Evolutionary conservation across 345 rosid species (phyloP).

Genomic region (Kandelia obovata): DNA sequence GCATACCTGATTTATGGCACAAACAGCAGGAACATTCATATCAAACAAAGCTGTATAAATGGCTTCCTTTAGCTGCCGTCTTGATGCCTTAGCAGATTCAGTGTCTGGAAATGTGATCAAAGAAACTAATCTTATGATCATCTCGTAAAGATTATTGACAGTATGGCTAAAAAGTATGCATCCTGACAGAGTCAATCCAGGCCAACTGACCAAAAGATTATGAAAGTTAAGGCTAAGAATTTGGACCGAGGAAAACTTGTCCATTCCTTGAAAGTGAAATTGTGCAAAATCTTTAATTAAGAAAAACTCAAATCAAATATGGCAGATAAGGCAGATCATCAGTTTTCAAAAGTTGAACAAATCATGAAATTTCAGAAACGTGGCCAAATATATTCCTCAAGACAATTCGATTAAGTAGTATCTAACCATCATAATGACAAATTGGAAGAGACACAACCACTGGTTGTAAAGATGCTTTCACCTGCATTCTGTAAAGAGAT

Average conservation of each 20-base stretch:
- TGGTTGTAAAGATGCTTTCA: constrained; percentile 63
- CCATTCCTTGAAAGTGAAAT: background rate
- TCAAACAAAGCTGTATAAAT: constrained; percentile 69
- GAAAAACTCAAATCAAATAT: background rate
- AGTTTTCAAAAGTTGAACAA: no score
- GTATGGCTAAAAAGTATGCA: background rate
- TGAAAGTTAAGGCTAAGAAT: background rate
- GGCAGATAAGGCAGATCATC: constrained; percentile 10
- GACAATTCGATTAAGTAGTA: constrained; percentile 7
- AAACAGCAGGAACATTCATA: constrained; percentile 88
- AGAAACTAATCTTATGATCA: constrained; percentile 6
- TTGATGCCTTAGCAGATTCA: constrained; percentile 86
- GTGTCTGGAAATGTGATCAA: constrained; percentile 49
- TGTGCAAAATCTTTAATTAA: background rate
- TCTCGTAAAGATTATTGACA: background rate
- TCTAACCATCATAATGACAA: constrained; percentile 88
- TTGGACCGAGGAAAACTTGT: constrained; percentile 6
- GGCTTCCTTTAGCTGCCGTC: constrained; percentile 82
- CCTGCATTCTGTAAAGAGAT: constrained; percentile 70
- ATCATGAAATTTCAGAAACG: background rate
- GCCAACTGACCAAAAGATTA: background rate
- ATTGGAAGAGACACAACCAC: constrained; percentile 74
- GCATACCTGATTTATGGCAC: constrained; percentile 79
- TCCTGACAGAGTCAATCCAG: background rate
- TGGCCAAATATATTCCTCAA: constrained; percentile 9